Evolutionary conservation across 1,284 basidiomycete genomes (phyloP).

Genomic region (Boletus smithii): DNA sequence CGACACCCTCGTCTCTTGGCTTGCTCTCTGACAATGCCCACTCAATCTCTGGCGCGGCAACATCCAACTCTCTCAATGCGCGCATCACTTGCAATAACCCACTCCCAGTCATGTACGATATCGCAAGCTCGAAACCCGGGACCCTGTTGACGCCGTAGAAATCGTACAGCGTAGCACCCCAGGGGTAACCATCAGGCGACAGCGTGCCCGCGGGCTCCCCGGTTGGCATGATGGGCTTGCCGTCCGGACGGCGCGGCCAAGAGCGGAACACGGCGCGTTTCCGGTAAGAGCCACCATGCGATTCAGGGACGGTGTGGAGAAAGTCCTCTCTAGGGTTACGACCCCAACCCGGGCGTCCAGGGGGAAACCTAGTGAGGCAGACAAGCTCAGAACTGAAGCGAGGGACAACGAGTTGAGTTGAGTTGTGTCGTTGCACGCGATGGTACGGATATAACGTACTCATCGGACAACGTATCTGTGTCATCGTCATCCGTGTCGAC

Average conservation of each 20-base stretch:
- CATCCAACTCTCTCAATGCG: conserved; percentile 34
- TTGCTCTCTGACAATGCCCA: conserved; percentile 39
- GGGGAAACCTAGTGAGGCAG: background rate
- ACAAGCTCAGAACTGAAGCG: background rate
- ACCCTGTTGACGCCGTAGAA: conserved; percentile 37
- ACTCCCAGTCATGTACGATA: conserved; percentile 37
- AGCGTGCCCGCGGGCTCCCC: conserved; percentile 19
- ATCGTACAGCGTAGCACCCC: conserved; percentile 46
- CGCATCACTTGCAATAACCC: conserved; percentile 36
- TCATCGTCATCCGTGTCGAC: background rate
- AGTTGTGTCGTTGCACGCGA: background rate
- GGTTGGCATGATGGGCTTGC: background rate
- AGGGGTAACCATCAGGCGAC: conserved; percentile 37
- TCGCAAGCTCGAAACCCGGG: conserved; percentile 6
- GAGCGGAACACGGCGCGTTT: conserved; percentile 18
- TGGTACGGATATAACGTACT: background rate
- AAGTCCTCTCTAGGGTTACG: conserved; percentile 3
- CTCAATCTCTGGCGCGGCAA: conserved; percentile 33
- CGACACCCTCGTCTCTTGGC: conserved; percentile 33
- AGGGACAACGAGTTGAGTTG: background rate
- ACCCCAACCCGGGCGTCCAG: conserved; percentile 3
- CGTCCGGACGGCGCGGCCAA: conserved; percentile 26
- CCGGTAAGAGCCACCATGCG: background rate
- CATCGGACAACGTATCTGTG: too few relatives aligned
- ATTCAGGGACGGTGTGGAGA: conserved; percentile 19